phyloP scores from a whole-genome alignment of 2,329 filamentous ascomycete genomes.

The Pseudocercospora macadamiae region DNA sequence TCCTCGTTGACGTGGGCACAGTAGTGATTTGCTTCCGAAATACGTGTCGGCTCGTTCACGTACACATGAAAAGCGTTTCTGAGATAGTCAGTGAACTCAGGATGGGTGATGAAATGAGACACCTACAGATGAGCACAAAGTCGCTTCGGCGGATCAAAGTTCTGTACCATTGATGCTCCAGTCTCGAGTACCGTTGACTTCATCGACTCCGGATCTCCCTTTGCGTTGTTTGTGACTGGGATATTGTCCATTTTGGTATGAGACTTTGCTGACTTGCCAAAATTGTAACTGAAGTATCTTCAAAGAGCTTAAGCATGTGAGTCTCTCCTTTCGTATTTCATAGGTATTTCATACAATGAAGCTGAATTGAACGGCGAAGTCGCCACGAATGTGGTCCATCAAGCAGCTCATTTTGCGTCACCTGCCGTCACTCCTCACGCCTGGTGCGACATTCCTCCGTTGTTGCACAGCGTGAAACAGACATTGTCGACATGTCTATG shows the following conservation, averaged over 20 bases:
- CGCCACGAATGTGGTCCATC: neutral
- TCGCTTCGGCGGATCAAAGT: constrained; percentile 71
- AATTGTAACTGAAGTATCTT: too few relatives aligned
- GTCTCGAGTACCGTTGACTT: constrained; percentile 64
- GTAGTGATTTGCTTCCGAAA: constrained; percentile 81
- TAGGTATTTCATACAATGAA: too few relatives aligned
- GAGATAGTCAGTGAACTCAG: neutral
- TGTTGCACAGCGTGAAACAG: too few relatives aligned
- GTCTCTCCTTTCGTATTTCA: too few relatives aligned
- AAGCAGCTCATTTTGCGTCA: constrained; percentile 6
- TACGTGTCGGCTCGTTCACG: constrained; percentile 68
- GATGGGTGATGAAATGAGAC: too few relatives aligned
- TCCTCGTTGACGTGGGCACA: constrained; percentile 78
- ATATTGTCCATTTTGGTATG: constrained; percentile 36
- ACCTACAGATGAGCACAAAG: constrained; percentile 71
- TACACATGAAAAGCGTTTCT: constrained; percentile 82
- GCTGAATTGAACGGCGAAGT: neutral
- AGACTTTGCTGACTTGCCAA: too few relatives aligned
- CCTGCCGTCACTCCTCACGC: neutral
- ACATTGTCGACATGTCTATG: neutral
- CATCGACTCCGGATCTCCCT: constrained; percentile 55
- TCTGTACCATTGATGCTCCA: constrained; percentile 63
- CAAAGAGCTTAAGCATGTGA: too few relatives aligned
- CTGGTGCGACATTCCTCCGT: too few relatives aligned
- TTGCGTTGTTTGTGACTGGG: constrained; percentile 45